Evolutionary conservation across 2,329 filamentous ascomycete genomes (phyloP).

Genomic region (Dactylellina cionopaga): DNA sequence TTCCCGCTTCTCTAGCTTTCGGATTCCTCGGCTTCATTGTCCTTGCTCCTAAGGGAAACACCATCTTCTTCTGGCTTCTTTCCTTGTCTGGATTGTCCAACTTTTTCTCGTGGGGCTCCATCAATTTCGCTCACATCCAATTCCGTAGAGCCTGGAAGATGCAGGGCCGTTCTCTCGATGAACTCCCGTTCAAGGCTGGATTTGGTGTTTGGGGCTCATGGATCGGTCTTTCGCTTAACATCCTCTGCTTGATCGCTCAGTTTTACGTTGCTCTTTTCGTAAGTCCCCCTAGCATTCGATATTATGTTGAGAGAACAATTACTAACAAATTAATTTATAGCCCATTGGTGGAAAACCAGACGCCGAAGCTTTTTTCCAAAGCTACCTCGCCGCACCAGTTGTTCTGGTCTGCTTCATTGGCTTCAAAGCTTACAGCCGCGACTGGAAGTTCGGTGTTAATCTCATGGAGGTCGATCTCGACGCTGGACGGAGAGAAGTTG

Average conservation of each 20-base stretch:
- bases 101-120: slow-evolving; percentile 74
- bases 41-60: slow-evolving; percentile 61
- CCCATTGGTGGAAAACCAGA: slow-evolving; percentile 45
- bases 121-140: slow-evolving; percentile 74
- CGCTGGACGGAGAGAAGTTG: slow-evolving; percentile 64
- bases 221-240: slow-evolving; percentile 69
- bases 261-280: slow-evolving; percentile 59
- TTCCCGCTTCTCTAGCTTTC: slow-evolving; percentile 17
- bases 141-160: slow-evolving; percentile 71
- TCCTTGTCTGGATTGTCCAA: slow-evolving; percentile 72
- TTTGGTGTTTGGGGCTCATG: slow-evolving; percentile 72
- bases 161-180: slow-evolving; percentile 70
- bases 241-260: slow-evolving; percentile 67
- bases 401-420: slow-evolving; percentile 67
- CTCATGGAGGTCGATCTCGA: slow-evolving; percentile 72
- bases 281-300: background rate
- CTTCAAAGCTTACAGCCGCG: slow-evolving; percentile 73
- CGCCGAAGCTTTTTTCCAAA: slow-evolving; percentile 67
- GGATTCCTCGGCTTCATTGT: slow-evolving; percentile 51
- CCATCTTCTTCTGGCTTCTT: slow-evolving; percentile 72
- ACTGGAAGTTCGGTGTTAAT: slow-evolving; percentile 67
- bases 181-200: slow-evolving; percentile 72
- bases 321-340: slow-evolving; percentile 31
- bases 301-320: background rate
- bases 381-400: slow-evolving; percentile 68